Evolutionary conservation across 768 basidiomycete species (phyloP), one percentile per base, ranked within the genome.

Genomic region (Artomyces pyxidatus): DNA sequence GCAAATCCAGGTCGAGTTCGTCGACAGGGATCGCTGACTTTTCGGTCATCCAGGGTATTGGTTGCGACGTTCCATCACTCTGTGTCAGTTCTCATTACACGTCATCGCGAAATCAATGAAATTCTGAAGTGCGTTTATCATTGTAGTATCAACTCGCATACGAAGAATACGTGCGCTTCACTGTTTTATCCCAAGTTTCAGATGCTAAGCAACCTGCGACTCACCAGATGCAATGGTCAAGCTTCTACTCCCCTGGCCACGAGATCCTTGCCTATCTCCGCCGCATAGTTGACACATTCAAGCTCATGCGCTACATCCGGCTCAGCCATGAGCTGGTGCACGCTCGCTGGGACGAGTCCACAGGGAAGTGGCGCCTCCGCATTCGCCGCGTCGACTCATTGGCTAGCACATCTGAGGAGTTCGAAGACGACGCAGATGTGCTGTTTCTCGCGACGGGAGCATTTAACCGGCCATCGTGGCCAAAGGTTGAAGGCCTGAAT

Each of bases 181-280:
- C n/a, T n/a, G n/a, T 3, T 8, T 2, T n/a, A 6, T 32, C 30
- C 30, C 17, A 3, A 12, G 8, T n/a, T 26, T 25, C 23, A 23
- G 12, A 16, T 2, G 9, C 0, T 14, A 23, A 2, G 8, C 11
- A 9, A 6, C 49, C 52, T 12, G 51, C 52, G 9, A 44, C 54
- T 5, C 51, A 61, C 12, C 53, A 55, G n/a, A 53, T 53, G 12
- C 52, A 58, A 39, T 50, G 53, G 49, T 54, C 53, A 8, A 25
- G 25, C 29, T 32, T 47, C 22, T 54, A 54, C 19, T 44, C 49
- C 12, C 45, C 32, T 6, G 45, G 53, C 6, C 41, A 48, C 3
- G 53, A 86, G 59, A 83, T 86, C 26, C 73, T 65, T 21, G 61
- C 64, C 6, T 79, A 84, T 56, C 59, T 84, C 21, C 65, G 77